Percentiles rank a stretch among this genome's conserved stretches.
phyloP scores from a whole-genome alignment of 1,284 basidiomycete species.

The Naganishia cerealis region DNA sequence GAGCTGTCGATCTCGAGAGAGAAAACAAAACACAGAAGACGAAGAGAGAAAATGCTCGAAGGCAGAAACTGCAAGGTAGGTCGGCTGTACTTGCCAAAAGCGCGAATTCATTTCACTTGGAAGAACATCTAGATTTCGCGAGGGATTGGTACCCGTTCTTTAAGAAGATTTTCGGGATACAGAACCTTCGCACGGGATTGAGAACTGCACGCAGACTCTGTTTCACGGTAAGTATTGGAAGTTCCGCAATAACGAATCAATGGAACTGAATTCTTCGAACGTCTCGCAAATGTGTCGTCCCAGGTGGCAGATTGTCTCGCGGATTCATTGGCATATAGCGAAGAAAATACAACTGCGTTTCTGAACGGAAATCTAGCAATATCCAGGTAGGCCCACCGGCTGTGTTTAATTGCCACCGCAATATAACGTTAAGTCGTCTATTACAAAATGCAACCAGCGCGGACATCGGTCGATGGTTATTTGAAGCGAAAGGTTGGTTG shows the following conservation, averaged over 20 bases:
- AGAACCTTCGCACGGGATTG: background rate
- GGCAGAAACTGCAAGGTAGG: constrained; percentile 3
- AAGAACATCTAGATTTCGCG: background rate
- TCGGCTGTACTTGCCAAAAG: background rate
- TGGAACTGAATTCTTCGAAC: background rate
- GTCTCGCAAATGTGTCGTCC: background rate
- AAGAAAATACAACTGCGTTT: background rate
- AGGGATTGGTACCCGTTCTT: constrained; percentile 8
- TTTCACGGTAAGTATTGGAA: background rate
- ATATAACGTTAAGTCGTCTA: background rate
- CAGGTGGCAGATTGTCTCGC: constrained; percentile 17
- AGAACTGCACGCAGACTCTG: constrained; percentile 3
- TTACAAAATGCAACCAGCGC: background rate
- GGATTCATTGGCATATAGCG: constrained; percentile 15
- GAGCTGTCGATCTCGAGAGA: background rate
- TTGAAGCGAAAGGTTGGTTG: background rate
- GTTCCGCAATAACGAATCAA: background rate
- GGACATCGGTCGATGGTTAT: constrained; percentile 12
- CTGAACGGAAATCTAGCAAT: background rate
- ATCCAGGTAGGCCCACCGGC: background rate
- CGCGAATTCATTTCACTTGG: background rate
- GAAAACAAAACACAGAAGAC: background rate
- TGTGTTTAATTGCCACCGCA: background rate
- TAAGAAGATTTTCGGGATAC: background rate
- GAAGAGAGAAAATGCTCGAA: constrained; percentile 3